Base-by-base conservation (phyloP, 306 rosid species). In the Pyrus betulifolia region DNA sequence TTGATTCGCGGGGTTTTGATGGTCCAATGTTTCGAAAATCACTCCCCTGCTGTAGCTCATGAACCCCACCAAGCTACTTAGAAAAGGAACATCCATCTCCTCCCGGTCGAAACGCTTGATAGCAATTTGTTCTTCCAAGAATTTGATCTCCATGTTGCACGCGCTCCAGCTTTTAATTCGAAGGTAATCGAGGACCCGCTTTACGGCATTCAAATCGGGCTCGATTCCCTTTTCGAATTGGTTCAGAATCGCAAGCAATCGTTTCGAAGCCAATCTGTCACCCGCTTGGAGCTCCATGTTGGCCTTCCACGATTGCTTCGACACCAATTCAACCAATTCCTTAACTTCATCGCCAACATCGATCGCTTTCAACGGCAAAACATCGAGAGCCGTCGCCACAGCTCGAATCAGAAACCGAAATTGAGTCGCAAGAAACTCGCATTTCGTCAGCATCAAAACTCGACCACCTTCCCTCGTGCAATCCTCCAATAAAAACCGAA, bases 401-500 rank as follows among this genome's bases (percentile, higher is more conserved):
- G 85, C 75, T 4, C 89, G 86, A 52, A 82, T 18, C 1, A 91
- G 78, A 18, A 82, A 12, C 44, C 79, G 57, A 25, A 91, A 88
- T 2, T 86, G 94, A 12, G 81, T 44, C 0, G 97, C 84, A 0
- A 86, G 87, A 44, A 79, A 77, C 49, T 82, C 83, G 0, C 88
- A 81, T 71, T 90, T 94, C 22, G 86, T 72, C 0, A 94, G 92
- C 71, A 90, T 70, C 77, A 84, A 86, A 22, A 94, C 55, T 40
- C 84, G 71, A 22, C 88, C 78, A 0, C 81, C 91, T 13, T 83
- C 82, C 7, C 81, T 86, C 0, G 84, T 21, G 68, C 90, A 90
- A 78, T 94, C 98, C 30, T 88, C 91, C 27, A 91, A 60, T 17
- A 94, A 57, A 58, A 90, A 94, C 22, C 74, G 72, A 28, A 94